Base-by-base conservation (phyloP, 805 yeast genomes). In the Blastobotrys robertii region DNA sequence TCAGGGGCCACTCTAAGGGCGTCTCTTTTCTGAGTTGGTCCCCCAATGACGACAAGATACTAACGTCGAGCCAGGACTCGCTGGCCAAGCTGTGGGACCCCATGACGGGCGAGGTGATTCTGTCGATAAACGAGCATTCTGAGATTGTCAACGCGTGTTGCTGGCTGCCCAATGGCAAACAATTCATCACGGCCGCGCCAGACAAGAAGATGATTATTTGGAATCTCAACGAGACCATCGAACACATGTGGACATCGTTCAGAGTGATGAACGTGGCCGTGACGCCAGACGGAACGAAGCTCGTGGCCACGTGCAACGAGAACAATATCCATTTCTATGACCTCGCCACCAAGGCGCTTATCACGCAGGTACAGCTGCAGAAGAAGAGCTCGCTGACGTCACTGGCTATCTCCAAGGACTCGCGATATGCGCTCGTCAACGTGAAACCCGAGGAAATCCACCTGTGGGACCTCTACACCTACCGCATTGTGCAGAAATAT, bases 391-490 rank as follows among this genome's bases (percentile, higher is more conserved):
- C 25, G 25, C 66, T 82, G 50, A 81, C 90, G 0, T 77, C 85
- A 2, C 72, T 87, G 30, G 64, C 79, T 0, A 63, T 77, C 1
- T 77, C 87, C 0, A 61, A 60, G 39, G 82, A 81, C 22, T 70
- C 78, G 30, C 67, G 67, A 34, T 64, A 74, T 46, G 66, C 77
- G 7, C 61, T 86, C 34, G 67, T 85, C 16, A 84, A 79, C 52
- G 73, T 79, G 13, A 76, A 77, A 11, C 81, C 85, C 0, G 86
- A 82, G 53, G 92, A 83, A 55, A 59, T 86, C 7, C 92, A 84
- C 52, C 63, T 86, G 3, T 85, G 95, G 94, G 84, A 85, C 50
- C 74, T 83, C 47, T 60, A 69, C 32, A 70, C 68, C 44, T 73
- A 78, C 3, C 63, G 76, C 1, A 57, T 86, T 13, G 70, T 75